Conservation (phyloP, 345 rosid species). For the Salix udensis region DNA sequence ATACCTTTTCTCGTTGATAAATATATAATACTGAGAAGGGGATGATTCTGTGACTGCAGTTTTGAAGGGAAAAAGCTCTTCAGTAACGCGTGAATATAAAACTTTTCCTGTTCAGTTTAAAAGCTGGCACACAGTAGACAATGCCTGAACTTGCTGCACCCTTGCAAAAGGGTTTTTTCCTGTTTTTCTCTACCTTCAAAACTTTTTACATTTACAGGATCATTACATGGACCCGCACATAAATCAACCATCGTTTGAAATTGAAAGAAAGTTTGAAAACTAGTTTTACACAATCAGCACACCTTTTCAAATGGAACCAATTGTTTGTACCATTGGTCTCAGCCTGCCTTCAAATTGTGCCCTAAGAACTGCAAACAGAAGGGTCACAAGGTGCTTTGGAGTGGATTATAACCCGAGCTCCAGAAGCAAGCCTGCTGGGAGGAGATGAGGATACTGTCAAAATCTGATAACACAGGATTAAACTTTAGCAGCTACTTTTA, state of each 20-base stretch:
- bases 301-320: conserved; percentile 2
- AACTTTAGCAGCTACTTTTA: neutral
- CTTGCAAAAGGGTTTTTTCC: conserved; percentile 10
- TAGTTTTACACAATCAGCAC: conserved; percentile 9
- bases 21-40: too few relatives aligned
- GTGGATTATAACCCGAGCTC: conserved; percentile 93
- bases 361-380: conserved; percentile 31
- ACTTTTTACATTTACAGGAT: conserved; percentile 30
- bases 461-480: neutral
- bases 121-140: conserved; percentile 11
- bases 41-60: too few relatives aligned
- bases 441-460: conserved; percentile 1
- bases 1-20: too few relatives aligned
- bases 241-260: conserved; percentile 24
- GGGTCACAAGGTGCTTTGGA: conserved; percentile 50
- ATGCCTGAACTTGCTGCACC: neutral
- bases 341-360: neutral
- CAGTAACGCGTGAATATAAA: neutral
- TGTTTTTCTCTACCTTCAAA: conserved; percentile 9
- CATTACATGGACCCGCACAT: conserved; percentile 25
- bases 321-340: neutral
- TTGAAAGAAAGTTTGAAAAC: conserved; percentile 24
- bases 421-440: conserved; percentile 92
- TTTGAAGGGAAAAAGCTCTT: neutral
- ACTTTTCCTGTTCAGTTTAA: neutral